phyloP scores from a whole-genome alignment of 2,329 filamentous ascomycete species.

The Coniochaeta sp. region DNA sequence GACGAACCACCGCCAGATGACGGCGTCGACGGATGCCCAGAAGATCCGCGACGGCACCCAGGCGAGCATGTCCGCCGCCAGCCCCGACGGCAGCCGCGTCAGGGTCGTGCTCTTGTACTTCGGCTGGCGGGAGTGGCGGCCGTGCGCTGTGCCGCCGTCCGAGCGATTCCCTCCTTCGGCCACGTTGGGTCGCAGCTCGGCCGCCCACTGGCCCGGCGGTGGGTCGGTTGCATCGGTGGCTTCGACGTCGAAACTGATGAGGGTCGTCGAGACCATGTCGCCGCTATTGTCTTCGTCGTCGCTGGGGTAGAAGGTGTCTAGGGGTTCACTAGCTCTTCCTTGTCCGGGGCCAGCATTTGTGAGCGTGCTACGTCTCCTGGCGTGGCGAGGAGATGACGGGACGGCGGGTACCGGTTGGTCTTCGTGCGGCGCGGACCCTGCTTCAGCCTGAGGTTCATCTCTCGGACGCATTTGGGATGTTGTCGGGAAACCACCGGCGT shows the following conservation, averaged over 20 bases:
- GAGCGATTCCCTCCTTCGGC: constrained; percentile 3
- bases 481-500: constrained; percentile 1
- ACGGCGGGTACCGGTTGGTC: constrained; percentile 18
- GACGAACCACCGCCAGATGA: constrained; percentile 37
- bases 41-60: constrained; percentile 34
- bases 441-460: not conserved
- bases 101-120: constrained; percentile 34
- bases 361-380: constrained; percentile 37
- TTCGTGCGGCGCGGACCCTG: constrained; percentile 13
- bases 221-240: constrained; percentile 45
- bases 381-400: constrained; percentile 21
- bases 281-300: constrained; percentile 42
- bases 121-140: constrained; percentile 10
- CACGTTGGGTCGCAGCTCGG: constrained; percentile 46
- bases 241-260: constrained; percentile 57
- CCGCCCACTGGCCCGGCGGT: constrained; percentile 48
- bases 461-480: not conserved
- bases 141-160: not conserved
- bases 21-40: constrained; percentile 39
- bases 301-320: constrained; percentile 37
- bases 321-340: too few species aligned
- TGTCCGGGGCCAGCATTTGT: too few species aligned
- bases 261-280: constrained; percentile 46
- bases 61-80: constrained; percentile 41
- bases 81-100: constrained; percentile 39